These are phyloP conservation scores for Suillus subaureus DNA, from an alignment of 768 basidiomycete genomes.

Conservation along the genomic window DNA sequence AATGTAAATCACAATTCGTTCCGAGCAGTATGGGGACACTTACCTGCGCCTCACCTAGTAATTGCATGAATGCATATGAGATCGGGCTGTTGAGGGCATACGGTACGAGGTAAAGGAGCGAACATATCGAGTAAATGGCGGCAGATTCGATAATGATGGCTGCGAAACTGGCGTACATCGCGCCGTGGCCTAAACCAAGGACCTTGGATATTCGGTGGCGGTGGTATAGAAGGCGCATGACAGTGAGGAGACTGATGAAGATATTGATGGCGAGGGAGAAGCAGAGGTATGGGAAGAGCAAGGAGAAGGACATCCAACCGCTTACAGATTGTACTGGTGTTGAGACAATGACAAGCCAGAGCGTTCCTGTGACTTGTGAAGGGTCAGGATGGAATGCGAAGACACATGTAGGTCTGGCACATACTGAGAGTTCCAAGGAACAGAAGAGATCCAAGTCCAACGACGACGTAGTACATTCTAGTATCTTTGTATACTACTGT, in stretches of 20 bases:
- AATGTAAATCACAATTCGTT: neutral
- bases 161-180: conserved; percentile 35
- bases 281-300: conserved; percentile 35
- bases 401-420: neutral
- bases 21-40: neutral
- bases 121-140: conserved; percentile 34
- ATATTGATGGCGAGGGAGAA: conserved; percentile 37
- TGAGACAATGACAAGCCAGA: conserved; percentile 33
- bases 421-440: conserved; percentile 27
- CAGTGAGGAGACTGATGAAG: conserved; percentile 32
- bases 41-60: conserved; percentile 34
- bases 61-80: conserved; percentile 32
- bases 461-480: conserved; percentile 19
- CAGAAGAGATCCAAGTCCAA: conserved; percentile 21
- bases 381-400: neutral
- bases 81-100: conserved; percentile 26
- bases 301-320: conserved; percentile 34
- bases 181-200: conserved; percentile 30
- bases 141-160: conserved; percentile 38
- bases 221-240: conserved; percentile 33
- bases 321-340: conserved; percentile 19
- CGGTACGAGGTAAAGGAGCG: conserved; percentile 34
- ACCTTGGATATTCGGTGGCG: conserved; percentile 25
- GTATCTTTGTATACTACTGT: conserved; percentile 34
- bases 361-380: conserved; percentile 28